These are phyloP conservation scores for Chlamydomonas urium DNA, from an alignment of 139 green algal genomes.

Conservation along the genomic window DNA sequence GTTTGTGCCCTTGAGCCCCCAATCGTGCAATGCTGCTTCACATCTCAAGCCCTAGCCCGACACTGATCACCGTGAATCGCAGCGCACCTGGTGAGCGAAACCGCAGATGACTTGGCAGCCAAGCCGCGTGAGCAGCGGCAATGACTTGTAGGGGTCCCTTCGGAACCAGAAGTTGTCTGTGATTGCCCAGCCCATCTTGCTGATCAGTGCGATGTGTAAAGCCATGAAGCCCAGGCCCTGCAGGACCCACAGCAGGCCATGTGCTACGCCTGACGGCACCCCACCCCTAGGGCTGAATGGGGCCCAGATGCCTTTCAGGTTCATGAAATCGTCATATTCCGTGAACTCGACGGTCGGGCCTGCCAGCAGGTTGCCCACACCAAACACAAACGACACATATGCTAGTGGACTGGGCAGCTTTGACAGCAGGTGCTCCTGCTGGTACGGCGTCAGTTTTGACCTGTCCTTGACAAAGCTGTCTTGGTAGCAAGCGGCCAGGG, in stretches of 20 bases:
- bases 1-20: no score
- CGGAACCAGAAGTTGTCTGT: conserved; percentile 13
- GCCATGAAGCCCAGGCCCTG: conserved; percentile 7
- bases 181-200: conserved; percentile 1
- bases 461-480: not conserved
- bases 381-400: conserved; percentile 72
- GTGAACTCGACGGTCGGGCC: conserved; percentile 74
- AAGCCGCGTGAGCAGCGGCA: conserved; percentile 5
- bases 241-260: not conserved
- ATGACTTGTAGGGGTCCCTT: not conserved
- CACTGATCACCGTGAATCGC: no score
- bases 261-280: not conserved
- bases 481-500: conserved; percentile 53
- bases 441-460: conserved; percentile 20
- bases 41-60: no score
- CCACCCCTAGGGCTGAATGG: not conserved
- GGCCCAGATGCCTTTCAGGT: conserved; percentile 42
- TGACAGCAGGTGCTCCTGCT: conserved; percentile 24
- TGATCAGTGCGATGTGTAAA: conserved; percentile 1
- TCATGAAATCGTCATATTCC: conserved; percentile 72
- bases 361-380: conserved; percentile 72
- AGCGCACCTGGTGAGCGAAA: conserved; percentile 10
- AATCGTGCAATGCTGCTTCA: no score
- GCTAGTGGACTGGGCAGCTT: conserved; percentile 53
- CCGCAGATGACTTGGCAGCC: conserved; percentile 10